Base-by-base conservation (phyloP, 805 yeast genomes). In the Ascoidea asiatica region DNA sequence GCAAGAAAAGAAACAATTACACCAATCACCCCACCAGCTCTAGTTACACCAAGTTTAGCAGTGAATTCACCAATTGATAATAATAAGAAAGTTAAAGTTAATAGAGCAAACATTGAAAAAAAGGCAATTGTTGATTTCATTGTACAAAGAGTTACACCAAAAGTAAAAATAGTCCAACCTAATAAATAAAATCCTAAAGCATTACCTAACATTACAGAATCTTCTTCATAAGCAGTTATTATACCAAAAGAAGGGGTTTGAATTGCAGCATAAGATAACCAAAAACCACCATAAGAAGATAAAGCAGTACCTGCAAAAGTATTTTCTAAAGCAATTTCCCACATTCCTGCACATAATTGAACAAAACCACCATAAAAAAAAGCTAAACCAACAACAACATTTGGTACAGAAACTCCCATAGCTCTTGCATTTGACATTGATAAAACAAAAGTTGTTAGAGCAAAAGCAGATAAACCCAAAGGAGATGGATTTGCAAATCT, bases 251-350 rank as follows among this genome's bases (percentile, higher is more conserved):
- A 70, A 13, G 70, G 69, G 37, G 79, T 63, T 49, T 71, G 59
- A 40, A 81, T 69, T 2, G 85, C 79, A 33, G 75, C 81, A 53
- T 62, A 81, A 19, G 79, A 62, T 53, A 79, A 56, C 88, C 88
- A 81, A 59, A 80, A 81, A 2, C 79, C 81, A 43, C 88, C 88
- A 52, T 67, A 79, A 4, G 80, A 73, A 41, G 72, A 56, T 44
- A 79, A 63, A 2, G 83, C 82, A 11, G 79, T 70, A 46, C 77
- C 81, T 62, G 79, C 85, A 62, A 79, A 79, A 19, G 81, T 74
- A 60, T 79, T 79, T 45, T 77, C 83, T 39, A 72, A 54, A 3
- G 75, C 73, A 50, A 77, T 65, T 57, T 77, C 83, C 81, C 81
- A 77, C 61, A 77, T 65, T 20, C 85, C 85, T 18, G 82, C 82